These are phyloP conservation scores for Peronospora belbahrii DNA, from an alignment of 352 stramenopile species.

Conservation along the genomic window DNA sequence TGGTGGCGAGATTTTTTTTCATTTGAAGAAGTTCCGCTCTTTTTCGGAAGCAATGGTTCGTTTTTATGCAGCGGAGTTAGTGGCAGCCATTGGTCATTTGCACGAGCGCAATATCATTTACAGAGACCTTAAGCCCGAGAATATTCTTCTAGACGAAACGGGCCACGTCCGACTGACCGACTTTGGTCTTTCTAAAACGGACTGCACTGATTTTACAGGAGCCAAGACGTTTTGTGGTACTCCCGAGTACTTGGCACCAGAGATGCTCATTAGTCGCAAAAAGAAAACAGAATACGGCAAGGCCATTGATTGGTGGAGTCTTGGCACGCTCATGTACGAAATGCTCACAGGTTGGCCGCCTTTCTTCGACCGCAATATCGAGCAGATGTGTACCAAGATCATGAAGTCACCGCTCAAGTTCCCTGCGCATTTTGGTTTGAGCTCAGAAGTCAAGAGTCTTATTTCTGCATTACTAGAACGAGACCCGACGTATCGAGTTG, in stretches of 20 bases:
- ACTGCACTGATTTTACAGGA: conserved; percentile 65
- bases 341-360: conserved; percentile 92
- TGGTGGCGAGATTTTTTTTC: conserved; percentile 89
- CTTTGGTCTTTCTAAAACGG: conserved; percentile 90
- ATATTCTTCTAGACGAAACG: conserved; percentile 89
- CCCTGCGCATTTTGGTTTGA: conserved; percentile 74
- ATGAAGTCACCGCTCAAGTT: conserved; percentile 86
- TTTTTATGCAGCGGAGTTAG: conserved; percentile 93
- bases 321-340: conserved; percentile 91
- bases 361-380: conserved; percentile 89
- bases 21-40: conserved; percentile 86
- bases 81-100: conserved; percentile 83
- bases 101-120: conserved; percentile 91
- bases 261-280: conserved; percentile 87
- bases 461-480: conserved; percentile 71
- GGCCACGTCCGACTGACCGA: conserved; percentile 90
- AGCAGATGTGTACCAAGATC: conserved; percentile 89
- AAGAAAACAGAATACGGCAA: conserved; percentile 88
- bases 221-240: conserved; percentile 87
- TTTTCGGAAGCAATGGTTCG: conserved; percentile 86
- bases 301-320: conserved; percentile 91
- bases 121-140: conserved; percentile 90
- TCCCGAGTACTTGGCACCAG: conserved; percentile 81
- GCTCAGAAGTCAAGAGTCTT: conserved; percentile 64
- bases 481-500: conserved; percentile 57